A percentile compares a stretch with the other conserved stretches of the same genome.
Conservation (phyloP, 148 eudicot species). For the Chenopodium album region DNA sequence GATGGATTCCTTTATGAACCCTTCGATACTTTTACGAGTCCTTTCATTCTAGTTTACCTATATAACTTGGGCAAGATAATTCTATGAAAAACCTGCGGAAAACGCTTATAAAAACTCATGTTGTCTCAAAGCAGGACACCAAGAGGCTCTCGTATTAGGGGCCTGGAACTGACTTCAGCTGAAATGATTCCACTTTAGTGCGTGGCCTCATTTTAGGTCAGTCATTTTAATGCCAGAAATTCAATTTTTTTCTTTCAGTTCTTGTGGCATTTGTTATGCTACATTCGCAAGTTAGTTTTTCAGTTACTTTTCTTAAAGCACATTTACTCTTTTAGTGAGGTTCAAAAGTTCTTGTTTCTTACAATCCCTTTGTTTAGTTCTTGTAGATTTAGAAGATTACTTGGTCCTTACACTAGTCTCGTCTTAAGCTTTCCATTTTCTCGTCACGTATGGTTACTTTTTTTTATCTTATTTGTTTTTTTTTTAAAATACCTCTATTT, state of each 20-base stretch:
- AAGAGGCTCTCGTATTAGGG: conserved; percentile 97
- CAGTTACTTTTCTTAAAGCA: conserved; percentile 37
- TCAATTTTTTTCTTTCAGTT: conserved; percentile 34
- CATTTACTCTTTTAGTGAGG: conserved; percentile 31
- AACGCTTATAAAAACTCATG: conserved; percentile 70
- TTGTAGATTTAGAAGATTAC: conserved; percentile 24
- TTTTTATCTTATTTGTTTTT: not conserved
- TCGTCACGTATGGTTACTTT: not conserved
- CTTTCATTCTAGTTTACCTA: conserved; percentile 77
- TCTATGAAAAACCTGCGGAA: conserved; percentile 41
- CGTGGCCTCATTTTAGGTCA: conserved; percentile 97
- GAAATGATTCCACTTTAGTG: conserved; percentile 95
- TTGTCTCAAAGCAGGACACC: conserved; percentile 96
- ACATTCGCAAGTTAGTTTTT: conserved; percentile 42
- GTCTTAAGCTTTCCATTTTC: conserved; percentile 12
- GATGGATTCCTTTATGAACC: conserved; percentile 32
- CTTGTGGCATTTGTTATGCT: conserved; percentile 67
- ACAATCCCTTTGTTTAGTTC: conserved; percentile 15
- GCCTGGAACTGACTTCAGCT: conserved; percentile 97
- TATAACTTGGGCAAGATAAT: conserved; percentile 59
- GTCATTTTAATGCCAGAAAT: conserved; percentile 65
- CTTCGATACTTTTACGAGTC: conserved; percentile 47
- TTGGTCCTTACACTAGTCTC: not conserved
- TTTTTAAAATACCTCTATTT: not conserved
- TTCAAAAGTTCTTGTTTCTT: conserved; percentile 27